phyloP scores from a whole-genome alignment of 768 basidiomycete species.

The Lentinula edodes region DNA sequence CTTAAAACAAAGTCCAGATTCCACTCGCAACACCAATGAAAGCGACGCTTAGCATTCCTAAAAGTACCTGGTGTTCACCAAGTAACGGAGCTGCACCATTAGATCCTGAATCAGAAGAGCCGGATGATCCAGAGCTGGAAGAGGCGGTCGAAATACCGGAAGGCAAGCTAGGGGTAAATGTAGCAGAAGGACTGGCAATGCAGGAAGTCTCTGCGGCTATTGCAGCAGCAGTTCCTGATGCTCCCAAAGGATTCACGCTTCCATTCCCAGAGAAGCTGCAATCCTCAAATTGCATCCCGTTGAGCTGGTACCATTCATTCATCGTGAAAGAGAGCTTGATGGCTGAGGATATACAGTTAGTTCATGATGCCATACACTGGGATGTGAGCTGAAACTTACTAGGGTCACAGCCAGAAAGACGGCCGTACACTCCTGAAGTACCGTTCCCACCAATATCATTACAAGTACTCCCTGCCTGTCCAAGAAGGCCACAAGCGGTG shows the following conservation, averaged over 20 bases:
- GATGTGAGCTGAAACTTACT: conserved; percentile 30
- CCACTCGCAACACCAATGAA: conserved; percentile 5
- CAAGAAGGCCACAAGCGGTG: conserved; percentile 73
- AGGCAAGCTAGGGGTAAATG: conserved; percentile 52
- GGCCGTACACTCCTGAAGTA: conserved; percentile 68
- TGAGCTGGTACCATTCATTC: conserved; percentile 68
- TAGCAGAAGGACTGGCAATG: conserved; percentile 55
- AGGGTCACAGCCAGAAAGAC: conserved; percentile 74
- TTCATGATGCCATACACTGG: conserved; percentile 7
- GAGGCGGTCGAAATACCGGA: conserved; percentile 15
- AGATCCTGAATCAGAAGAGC: conserved; percentile 16
- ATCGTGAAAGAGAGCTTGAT: conserved; percentile 81
- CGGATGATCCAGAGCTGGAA: conserved; percentile 17
- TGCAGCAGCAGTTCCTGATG: conserved; percentile 42
- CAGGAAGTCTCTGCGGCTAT: conserved; percentile 61
- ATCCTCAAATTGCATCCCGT: conserved; percentile 49
- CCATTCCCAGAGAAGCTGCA: conserved; percentile 87
- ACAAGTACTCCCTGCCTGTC: conserved; percentile 56
- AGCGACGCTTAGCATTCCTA: conserved; percentile 6
- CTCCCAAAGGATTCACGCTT: conserved; percentile 57
- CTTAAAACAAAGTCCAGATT: conserved; percentile 3
- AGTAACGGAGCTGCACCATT: conserved; percentile 11
- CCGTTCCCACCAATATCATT: conserved; percentile 70
- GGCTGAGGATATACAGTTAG: conserved; percentile 33
- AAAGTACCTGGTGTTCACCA: conserved; percentile 25